phyloP scores from a whole-genome alignment of 2,329 filamentous ascomycete species.

The Fusarium protoensiforme region DNA sequence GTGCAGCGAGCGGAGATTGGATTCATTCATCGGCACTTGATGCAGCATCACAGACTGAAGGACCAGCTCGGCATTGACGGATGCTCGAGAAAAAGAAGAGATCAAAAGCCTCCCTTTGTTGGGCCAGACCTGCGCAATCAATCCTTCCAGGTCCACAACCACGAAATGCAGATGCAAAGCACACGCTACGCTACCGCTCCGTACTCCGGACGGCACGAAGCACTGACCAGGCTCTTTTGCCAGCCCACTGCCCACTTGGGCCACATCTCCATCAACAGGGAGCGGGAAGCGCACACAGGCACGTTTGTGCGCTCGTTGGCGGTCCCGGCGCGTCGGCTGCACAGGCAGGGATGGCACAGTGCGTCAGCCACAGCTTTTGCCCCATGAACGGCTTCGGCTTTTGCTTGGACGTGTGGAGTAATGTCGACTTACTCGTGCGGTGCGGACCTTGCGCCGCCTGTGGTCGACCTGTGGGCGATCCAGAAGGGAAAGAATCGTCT shows the following conservation, averaged over 20 bases:
- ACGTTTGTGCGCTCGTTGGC: constrained; percentile 31
- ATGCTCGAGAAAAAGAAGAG: neutral
- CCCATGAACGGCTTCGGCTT: constrained; percentile 29
- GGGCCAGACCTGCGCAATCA: neutral
- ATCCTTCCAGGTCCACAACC: neutral
- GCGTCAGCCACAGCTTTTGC: constrained; percentile 24
- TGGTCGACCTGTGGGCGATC: neutral
- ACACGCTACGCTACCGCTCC: constrained; percentile 7
- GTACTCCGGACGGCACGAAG: constrained; percentile 9
- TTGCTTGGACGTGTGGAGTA: constrained; percentile 19
- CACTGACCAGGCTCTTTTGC: constrained; percentile 10
- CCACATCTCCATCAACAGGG: constrained; percentile 36
- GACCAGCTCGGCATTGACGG: neutral
- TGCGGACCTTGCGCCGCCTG: neutral
- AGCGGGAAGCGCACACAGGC: constrained; percentile 43
- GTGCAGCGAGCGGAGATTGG: neutral
- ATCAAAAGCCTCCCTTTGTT: neutral
- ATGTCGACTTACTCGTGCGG: constrained; percentile 3
- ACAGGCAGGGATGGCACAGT: constrained; percentile 33
- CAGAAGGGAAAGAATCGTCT: constrained; percentile 8
- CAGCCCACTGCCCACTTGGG: constrained; percentile 21
- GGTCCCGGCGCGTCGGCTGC: constrained; percentile 27
- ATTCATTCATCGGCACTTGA: neutral
- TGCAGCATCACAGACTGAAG: neutral
- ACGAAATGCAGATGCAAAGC: constrained; percentile 13